A percentile compares a stretch with the other conserved stretches of the same genome.
Evolutionary conservation across 805 yeast species (phyloP).

Genomic region (Saccharomycopsis sp.): DNA sequence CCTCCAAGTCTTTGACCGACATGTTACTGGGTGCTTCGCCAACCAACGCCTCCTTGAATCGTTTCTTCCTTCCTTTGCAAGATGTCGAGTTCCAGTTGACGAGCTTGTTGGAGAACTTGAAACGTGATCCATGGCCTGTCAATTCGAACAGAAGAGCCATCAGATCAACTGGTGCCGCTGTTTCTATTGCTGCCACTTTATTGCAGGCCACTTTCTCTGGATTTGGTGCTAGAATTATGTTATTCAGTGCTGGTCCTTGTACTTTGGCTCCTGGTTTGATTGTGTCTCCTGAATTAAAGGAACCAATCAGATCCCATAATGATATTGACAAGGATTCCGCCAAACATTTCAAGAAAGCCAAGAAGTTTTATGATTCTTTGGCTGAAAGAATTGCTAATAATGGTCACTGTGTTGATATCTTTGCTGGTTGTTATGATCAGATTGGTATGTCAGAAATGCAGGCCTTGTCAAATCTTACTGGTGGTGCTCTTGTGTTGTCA

Average conservation of each 20-base stretch:
- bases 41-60: constrained; percentile 36
- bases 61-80: constrained; percentile 69
- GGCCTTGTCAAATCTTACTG: constrained; percentile 74
- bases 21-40: constrained; percentile 56
- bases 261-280: constrained; percentile 93
- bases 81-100: constrained; percentile 80
- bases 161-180: constrained; percentile 90
- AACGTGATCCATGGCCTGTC: constrained; percentile 84
- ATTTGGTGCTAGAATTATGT: constrained; percentile 80
- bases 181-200: constrained; percentile 74
- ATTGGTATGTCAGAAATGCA: constrained; percentile 94
- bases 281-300: constrained; percentile 85
- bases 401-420: constrained; percentile 81
- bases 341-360: constrained; percentile 80
- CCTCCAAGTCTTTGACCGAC: constrained; percentile 46
- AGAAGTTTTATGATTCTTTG: constrained; percentile 68
- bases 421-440: constrained; percentile 95
- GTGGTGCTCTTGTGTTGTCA: constrained; percentile 81
- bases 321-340: constrained; percentile 91
- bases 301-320: constrained; percentile 95
- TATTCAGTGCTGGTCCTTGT: constrained; percentile 93
- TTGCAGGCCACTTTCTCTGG: constrained; percentile 79
- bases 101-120: constrained; percentile 67
- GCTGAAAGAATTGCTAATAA: constrained; percentile 64
- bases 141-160: constrained; percentile 78